Conservation (phyloP, 1,139 yeast species). For the Komagataea norvegica region DNA sequence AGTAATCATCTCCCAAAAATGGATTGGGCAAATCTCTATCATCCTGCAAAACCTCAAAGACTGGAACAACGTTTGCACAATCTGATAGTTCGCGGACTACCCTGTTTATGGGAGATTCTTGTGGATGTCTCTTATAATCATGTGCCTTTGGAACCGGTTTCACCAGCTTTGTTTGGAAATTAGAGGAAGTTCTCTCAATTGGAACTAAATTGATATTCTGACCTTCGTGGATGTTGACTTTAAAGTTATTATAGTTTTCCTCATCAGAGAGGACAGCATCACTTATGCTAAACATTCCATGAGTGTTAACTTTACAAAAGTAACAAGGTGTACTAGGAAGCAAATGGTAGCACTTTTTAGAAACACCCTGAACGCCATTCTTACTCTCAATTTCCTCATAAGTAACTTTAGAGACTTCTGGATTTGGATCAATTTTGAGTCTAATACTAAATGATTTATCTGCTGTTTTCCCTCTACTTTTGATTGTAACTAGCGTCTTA, state of each 20-base stretch:
- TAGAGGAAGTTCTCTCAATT: background rate
- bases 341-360: conserved; percentile 15
- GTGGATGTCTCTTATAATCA: no score
- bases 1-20: no score
- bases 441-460: conserved; percentile 15
- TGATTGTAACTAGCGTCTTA: conserved; percentile 78
- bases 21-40: no score
- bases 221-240: background rate
- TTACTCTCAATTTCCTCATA: conserved; percentile 11
- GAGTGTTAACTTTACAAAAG: background rate
- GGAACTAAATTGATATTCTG: background rate
- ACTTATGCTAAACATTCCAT: background rate
- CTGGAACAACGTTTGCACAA: no score
- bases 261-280: background rate
- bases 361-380: conserved; percentile 7
- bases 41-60: no score
- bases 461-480: conserved; percentile 78
- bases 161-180: no score
- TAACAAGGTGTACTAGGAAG: conserved; percentile 6
- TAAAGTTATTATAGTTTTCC: background rate
- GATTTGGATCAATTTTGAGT: conserved; percentile 10
- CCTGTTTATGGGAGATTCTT: no score
- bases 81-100: no score
- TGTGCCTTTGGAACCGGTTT: no score
- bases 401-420: conserved; percentile 1